A percentile compares a stretch with the other conserved stretches of the same genome.
These are phyloP conservation scores for Exophiala phaeomuriformis DNA, from an alignment of 2,329 filamentous ascomycete genomes.

Conservation along the genomic window DNA sequence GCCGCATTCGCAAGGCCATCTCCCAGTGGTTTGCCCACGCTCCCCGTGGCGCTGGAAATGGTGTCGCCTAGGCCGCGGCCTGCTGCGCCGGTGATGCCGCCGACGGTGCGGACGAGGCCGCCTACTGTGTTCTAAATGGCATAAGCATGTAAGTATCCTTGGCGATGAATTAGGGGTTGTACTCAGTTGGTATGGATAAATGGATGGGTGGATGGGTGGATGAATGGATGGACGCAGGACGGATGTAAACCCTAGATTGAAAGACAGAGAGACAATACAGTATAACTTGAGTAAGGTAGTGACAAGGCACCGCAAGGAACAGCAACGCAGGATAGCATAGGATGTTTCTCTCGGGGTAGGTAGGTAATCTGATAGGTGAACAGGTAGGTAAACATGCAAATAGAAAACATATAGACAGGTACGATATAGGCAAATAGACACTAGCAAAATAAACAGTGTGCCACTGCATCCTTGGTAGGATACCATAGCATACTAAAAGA, in stretches of 20 bases:
- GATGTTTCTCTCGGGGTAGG: too few relatives aligned
- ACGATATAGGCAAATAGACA: too few relatives aligned
- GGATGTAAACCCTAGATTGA: too few relatives aligned
- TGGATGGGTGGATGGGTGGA: not conserved
- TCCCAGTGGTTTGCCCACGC: constrained; percentile 49
- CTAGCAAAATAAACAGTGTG: too few relatives aligned
- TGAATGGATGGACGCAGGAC: not conserved
- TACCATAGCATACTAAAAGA: not conserved
- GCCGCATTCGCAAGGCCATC: constrained; percentile 50
- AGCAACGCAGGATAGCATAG: too few relatives aligned
- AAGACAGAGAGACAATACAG: too few relatives aligned
- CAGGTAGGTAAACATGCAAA: too few relatives aligned
- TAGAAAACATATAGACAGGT: too few relatives aligned
- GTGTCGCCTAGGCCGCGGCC: constrained; percentile 53
- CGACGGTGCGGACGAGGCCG: constrained; percentile 48
- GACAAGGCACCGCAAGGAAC: too few relatives aligned
- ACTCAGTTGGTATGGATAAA: not conserved
- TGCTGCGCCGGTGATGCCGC: constrained; percentile 50
- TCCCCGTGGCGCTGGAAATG: constrained; percentile 48
- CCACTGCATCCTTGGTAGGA: not conserved
- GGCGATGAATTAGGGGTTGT: not conserved
- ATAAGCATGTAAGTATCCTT: not conserved
- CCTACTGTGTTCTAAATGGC: constrained; percentile 43
- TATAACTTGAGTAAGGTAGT: too few relatives aligned
- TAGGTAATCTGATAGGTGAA: too few relatives aligned